Evolutionary conservation across 306 rosid species (phyloP), one percentile per base, ranked within the genome.

Genomic region (Cyamopsis tetragonoloba): DNA sequence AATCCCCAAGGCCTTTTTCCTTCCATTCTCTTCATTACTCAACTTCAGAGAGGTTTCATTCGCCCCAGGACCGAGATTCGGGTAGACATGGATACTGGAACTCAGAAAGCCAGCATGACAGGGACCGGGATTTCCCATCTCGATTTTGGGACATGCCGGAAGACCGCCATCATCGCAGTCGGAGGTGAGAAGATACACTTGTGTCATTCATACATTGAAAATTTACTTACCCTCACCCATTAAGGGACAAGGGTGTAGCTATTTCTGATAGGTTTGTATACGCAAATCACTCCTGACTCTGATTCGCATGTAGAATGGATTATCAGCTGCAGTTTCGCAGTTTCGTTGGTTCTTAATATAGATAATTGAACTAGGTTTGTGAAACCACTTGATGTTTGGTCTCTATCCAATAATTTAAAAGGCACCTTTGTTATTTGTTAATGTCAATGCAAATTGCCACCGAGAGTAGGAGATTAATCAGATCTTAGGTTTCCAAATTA

Each of bases 121-220:
- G 84, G 9, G 85, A 75, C 62, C 68, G 46, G 0, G 85, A 76
- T 56, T 55, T 19, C 34, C 23, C 83, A 8, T 64, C 73, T 69
- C 80, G 70, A 9, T 73, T 26, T 50, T 69, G 5, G 78, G 89
- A 82, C 27, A 53, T 54, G 71, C 41, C 62, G 32, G 88, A 80
- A 12, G 84, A 82, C 41, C 73, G 77, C 27, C 71, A 85, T 51
- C 37, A 74, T 75, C 84, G 76, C 27, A 82, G 84, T 65, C 69
- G 84, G 72, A 76, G 92, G 82, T 89, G 55, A 79, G 37, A 44
- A 37, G 64, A 32, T 76, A 44, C 50, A 44, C 19, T 53, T 50
- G 34, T 60, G n/a, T 53, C 43, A 20, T 66, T 59, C 34, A 22
- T 41, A 38, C 39, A 6, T 68, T 19, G 48, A 48, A 20, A 47